phyloP scores from a whole-genome alignment of 805 yeast genomes.

The Candida vartiovaarae region DNA sequence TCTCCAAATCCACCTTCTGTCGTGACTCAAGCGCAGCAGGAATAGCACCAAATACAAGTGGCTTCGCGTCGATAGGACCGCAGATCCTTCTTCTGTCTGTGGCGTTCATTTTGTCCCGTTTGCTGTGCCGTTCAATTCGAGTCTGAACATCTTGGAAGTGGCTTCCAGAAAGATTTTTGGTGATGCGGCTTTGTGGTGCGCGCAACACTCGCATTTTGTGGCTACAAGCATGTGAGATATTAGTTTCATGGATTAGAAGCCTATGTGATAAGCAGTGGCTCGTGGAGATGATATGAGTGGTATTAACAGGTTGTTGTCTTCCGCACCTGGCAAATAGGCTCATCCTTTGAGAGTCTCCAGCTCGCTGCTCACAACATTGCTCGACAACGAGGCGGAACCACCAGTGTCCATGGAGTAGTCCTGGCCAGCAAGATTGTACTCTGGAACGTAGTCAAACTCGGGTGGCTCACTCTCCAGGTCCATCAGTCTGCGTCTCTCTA shows the following conservation, averaged over 20 bases:
- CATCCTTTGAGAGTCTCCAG: slow-evolving; percentile 1
- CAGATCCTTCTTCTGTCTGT: slow-evolving; percentile 77
- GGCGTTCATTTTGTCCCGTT: slow-evolving; percentile 4
- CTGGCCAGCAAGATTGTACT: slow-evolving; percentile 10
- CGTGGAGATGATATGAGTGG: too few relatives aligned
- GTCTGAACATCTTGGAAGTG: too few relatives aligned
- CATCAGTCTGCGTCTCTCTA: slow-evolving; percentile 31
- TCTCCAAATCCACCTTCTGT: slow-evolving; percentile 7
- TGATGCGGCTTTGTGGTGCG: too few relatives aligned
- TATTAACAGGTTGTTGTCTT: too few relatives aligned
- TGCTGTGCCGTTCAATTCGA: too few relatives aligned
- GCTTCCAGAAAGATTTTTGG: too few relatives aligned
- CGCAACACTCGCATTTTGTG: too few relatives aligned
- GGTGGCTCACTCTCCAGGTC: slow-evolving; percentile 38
- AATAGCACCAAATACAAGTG: slow-evolving; percentile 33
- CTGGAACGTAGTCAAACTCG: slow-evolving; percentile 23
- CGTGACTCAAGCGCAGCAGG: slow-evolving; percentile 10
- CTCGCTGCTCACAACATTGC: neutral
- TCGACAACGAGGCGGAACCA: neutral
- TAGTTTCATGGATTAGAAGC: too few relatives aligned
- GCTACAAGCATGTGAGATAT: too few relatives aligned
- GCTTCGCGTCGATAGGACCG: slow-evolving; percentile 68
- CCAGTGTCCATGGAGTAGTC: neutral
- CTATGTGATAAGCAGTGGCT: too few relatives aligned
- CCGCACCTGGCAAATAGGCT: too few relatives aligned